These are phyloP conservation scores for Solanum bulbocastanum DNA, from an alignment of 257 asterid species.

Conservation along the genomic window DNA sequence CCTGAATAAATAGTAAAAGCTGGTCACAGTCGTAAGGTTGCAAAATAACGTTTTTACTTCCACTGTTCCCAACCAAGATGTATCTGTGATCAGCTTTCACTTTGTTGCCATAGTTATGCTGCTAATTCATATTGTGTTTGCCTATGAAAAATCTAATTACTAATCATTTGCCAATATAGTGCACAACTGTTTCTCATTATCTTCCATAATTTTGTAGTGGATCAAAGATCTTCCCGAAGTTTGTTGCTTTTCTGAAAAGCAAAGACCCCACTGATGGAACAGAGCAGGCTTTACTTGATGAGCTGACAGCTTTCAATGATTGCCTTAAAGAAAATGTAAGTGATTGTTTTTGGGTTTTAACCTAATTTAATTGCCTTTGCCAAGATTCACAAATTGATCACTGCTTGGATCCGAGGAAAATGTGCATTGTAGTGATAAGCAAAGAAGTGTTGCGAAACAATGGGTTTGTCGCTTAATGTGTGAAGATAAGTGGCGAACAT, in stretches of 20 bases:
- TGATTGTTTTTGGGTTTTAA: neutral
- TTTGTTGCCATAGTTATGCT: neutral
- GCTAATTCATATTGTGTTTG: neutral
- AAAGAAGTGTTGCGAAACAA: neutral
- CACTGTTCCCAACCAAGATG: neutral
- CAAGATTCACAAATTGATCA: neutral
- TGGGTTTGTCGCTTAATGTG: neutral
- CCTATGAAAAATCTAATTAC: neutral
- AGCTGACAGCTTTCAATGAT: conserved; percentile 59
- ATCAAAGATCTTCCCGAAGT: conserved; percentile 76
- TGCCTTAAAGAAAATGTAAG: conserved; percentile 74
- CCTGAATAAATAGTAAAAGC: neutral
- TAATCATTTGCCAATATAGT: neutral
- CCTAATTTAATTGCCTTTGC: neutral
- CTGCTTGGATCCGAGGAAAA: neutral
- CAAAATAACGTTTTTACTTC: neutral
- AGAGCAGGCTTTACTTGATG: conserved; percentile 67
- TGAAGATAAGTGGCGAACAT: neutral
- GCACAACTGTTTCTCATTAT: neutral
- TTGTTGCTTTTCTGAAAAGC: conserved; percentile 89
- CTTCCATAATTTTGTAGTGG: conserved; percentile 48
- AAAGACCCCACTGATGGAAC: conserved; percentile 78
- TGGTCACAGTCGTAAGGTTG: neutral
- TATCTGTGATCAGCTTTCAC: neutral
- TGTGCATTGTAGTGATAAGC: neutral